Conservation (phyloP, 495 filamentous ascomycete genomes). For the Articulospora tetracladia region DNA sequence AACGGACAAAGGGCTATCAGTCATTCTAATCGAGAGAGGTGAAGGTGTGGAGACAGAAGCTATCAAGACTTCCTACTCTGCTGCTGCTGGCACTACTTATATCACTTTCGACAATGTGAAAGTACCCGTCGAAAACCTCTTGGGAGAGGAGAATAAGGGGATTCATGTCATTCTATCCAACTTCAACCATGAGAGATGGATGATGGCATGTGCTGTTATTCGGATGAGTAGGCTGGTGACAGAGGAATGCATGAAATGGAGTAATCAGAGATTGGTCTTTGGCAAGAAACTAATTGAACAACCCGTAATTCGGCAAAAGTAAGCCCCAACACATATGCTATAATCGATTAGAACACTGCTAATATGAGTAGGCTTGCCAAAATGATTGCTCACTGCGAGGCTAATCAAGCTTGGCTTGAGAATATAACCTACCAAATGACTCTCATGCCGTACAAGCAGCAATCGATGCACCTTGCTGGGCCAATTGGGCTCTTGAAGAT, state of each 20-base stretch:
- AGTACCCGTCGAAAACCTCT: conserved; percentile 73
- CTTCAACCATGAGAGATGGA: conserved; percentile 80
- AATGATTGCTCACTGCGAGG: conserved; percentile 80
- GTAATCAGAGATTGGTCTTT: conserved; percentile 85
- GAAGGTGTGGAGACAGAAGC: conserved; percentile 69
- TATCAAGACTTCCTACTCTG: conserved; percentile 86
- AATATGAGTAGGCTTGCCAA: conserved; percentile 53
- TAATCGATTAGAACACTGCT: background rate
- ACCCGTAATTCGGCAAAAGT: conserved; percentile 79
- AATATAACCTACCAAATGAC: conserved; percentile 84
- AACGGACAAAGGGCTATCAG: conserved; percentile 78
- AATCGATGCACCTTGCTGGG: conserved; percentile 70
- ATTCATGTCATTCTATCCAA: conserved; percentile 86
- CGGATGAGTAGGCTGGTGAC: conserved; percentile 65
- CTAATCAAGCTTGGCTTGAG: conserved; percentile 84
- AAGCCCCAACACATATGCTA: conserved; percentile 10
- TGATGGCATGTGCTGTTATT: conserved; percentile 62
- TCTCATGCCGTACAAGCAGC: conserved; percentile 76
- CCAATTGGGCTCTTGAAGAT: conserved; percentile 84
- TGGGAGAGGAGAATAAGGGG: conserved; percentile 83
- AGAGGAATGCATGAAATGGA: conserved; percentile 87
- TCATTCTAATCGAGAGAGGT: conserved; percentile 69
- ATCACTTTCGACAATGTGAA: conserved; percentile 78
- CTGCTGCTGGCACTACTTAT: conserved; percentile 73
- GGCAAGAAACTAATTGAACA: conserved; percentile 77